Percentiles rank a stretch among this genome's conserved stretches.
Conservation (phyloP, 192 early-diverging fungal genomes). For the Phlyctochytrium bullatum region DNA sequence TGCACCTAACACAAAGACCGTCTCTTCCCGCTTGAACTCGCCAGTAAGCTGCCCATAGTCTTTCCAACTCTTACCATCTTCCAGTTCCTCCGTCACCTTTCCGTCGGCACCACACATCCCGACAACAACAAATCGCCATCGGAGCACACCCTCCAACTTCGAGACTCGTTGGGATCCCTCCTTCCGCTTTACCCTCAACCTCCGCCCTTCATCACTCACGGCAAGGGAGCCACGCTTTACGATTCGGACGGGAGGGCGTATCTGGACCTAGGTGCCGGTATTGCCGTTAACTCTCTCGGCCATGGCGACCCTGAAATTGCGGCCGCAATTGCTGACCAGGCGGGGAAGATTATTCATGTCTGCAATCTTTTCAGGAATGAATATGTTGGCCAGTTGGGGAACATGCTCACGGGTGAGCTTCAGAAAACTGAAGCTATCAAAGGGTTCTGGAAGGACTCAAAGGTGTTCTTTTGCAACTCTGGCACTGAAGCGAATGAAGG, state of each 20-base stretch:
- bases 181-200: slow-evolving; percentile 50
- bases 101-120: slow-evolving; percentile 3
- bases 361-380: slow-evolving; percentile 93
- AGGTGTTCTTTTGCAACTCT: slow-evolving; percentile 94
- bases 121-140: background rate
- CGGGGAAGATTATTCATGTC: slow-evolving; percentile 77
- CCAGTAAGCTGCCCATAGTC: no score
- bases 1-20: no score
- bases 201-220: slow-evolving; percentile 63
- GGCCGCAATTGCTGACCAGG: slow-evolving; percentile 75
- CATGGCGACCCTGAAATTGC: slow-evolving; percentile 79
- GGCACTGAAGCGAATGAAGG: slow-evolving; percentile 99
- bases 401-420: slow-evolving; percentile 65
- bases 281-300: slow-evolving; percentile 91
- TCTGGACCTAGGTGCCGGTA: slow-evolving; percentile 92
- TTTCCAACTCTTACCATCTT: no score
- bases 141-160: background rate
- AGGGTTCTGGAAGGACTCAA: slow-evolving; percentile 23
- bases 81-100: no score
- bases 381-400: slow-evolving; percentile 72
- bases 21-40: no score
- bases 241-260: slow-evolving; percentile 74
- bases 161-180: slow-evolving; percentile 10
- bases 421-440: slow-evolving; percentile 52
- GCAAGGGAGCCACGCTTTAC: slow-evolving; percentile 77